These are phyloP conservation scores for Mycena filopes DNA, from an alignment of 768 basidiomycete genomes.

Conservation along the genomic window DNA sequence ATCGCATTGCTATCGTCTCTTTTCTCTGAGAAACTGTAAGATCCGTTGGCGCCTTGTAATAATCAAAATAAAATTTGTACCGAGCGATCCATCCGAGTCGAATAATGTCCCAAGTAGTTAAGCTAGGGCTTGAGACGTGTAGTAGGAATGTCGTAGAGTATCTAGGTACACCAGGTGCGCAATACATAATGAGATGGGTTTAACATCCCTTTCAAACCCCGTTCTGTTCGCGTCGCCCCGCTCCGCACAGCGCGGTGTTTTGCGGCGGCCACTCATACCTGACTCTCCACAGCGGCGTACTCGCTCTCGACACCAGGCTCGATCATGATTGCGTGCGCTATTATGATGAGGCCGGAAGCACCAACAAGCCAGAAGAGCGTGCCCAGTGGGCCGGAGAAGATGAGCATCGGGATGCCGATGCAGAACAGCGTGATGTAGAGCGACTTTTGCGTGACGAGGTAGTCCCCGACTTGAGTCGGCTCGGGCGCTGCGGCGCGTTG, in stretches of 20 bases:
- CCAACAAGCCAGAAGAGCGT: conserved; percentile 97
- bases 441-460: conserved; percentile 87
- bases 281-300: conserved; percentile 82
- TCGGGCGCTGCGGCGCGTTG: conserved; percentile 71
- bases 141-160: conserved; percentile 23
- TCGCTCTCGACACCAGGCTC: conserved; percentile 97
- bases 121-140: neutral
- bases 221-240: no score
- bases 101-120: conserved; percentile 10
- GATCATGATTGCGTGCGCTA: conserved; percentile 87
- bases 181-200: neutral
- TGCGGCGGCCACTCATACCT: conserved; percentile 49
- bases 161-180: conserved; percentile 12
- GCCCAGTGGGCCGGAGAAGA: conserved; percentile 76
- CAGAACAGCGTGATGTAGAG: conserved; percentile 91
- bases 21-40: conserved; percentile 18
- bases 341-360: conserved; percentile 83
- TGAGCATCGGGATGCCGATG: conserved; percentile 90
- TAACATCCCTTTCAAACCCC: no score
- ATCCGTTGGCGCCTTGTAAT: conserved; percentile 28
- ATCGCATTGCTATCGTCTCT: conserved; percentile 22
- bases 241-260: conserved; percentile 22
- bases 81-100: conserved; percentile 3
- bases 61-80: conserved; percentile 28
- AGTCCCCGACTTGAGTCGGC: conserved; percentile 83